Evolutionary conservation across 257 asterid genomes (phyloP), one percentile per base, ranked within the genome.

Genomic region (Plantago major): DNA sequence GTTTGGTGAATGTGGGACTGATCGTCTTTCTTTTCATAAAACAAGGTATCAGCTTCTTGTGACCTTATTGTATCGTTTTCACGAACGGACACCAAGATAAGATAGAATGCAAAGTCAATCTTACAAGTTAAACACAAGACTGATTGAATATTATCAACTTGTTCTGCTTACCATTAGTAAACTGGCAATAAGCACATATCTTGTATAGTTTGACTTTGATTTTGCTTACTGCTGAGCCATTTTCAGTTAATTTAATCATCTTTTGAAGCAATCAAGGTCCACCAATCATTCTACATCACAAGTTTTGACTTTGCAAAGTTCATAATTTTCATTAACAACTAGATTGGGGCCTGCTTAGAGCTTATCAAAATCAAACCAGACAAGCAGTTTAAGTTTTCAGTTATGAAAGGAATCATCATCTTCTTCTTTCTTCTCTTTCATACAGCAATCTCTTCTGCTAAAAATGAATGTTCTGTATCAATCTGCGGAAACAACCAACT

Each of bases 341-440:
- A 42, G 54, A 40, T 51, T 19, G 42, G 11, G 56, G 37, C 60
- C 37, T 58, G 26, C 49, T 46, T 51, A 26, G 18, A 18, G 45
- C 46, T 4, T 7, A 70, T 18, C 48, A 42, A 55, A 19, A 33
- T 50, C 63, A 63, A 3, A 38, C 14, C 62, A 37, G 9, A 33
- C 40, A 5, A 33, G 40, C 7, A 5, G 16, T 57, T 12, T 22
- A n/a, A 42, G 33, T 62, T 10, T 58, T 14, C 42, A 77, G 77
- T 56, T 55, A 89, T 89, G 97, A 87, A 60, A 65, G 33, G 16
- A 19, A 44, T 33, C 9, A 5, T 26, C 62, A 18, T 66, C 75
- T 43, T 64, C 60, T 44, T 80, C 69, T 65, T 64, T 15, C 9
- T 59, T 26, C 67, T 82, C 49, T 66, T 52, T 55, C 73, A 56